Percentiles rank a stretch among this genome's conserved stretches.
These are phyloP conservation scores for Brachypodium distachyon DNA, from an alignment of 202 grass and related monocot genomes.

Conservation along the genomic window DNA sequence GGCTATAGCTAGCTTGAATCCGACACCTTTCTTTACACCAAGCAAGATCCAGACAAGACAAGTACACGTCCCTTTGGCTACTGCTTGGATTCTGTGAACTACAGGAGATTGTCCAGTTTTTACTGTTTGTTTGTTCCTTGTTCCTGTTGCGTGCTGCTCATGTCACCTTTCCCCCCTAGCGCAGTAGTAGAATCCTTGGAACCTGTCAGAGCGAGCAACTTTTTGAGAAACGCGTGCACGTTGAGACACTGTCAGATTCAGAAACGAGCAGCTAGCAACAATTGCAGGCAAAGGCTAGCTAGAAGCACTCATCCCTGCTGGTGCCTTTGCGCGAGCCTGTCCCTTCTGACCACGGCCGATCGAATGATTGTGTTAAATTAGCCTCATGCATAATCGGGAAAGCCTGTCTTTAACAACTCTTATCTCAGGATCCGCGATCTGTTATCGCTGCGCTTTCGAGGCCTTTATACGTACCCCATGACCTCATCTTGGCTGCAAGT, in stretches of 20 bases:
- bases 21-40: not conserved
- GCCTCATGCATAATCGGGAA: not conserved
- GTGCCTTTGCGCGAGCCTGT: not conserved
- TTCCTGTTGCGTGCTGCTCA: not conserved
- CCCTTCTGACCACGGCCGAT: not conserved
- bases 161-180: not conserved
- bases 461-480: not conserved
- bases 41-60: not conserved
- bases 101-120: not conserved
- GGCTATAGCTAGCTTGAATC: not conserved
- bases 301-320: not conserved
- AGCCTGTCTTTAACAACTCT: not conserved
- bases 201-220: not conserved
- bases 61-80: not conserved
- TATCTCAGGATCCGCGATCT: constrained; percentile 1
- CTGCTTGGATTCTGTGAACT: not conserved
- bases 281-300: not conserved
- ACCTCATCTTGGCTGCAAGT: not conserved
- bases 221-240: not conserved
- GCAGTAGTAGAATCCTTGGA: not conserved
- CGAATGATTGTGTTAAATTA: constrained; percentile 22
- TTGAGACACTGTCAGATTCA: not conserved
- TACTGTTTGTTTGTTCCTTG: not conserved
- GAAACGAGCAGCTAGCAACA: not conserved
- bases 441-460: not conserved